These are phyloP conservation scores for Ceratocystis papillata DNA, from an alignment of 2,329 filamentous ascomycete genomes.

Conservation along the genomic window DNA sequence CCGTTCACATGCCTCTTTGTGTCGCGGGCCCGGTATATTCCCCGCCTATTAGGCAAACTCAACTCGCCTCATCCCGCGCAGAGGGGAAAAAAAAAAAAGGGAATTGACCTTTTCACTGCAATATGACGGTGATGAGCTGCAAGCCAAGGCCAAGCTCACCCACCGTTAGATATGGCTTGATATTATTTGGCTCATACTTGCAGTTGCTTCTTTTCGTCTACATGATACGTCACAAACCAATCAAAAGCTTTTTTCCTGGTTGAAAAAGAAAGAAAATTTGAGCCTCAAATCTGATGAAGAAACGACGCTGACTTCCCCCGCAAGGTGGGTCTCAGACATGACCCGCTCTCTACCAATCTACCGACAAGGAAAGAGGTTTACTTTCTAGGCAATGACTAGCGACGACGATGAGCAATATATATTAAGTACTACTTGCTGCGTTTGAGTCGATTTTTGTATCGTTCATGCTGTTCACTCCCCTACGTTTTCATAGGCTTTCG, in stretches of 20 bases:
- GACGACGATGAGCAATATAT: neutral
- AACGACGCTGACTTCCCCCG: neutral
- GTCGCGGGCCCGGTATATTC: neutral
- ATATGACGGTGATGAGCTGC: too few relatives aligned
- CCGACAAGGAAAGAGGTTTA: too few relatives aligned
- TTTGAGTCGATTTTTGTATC: too few relatives aligned
- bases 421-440: neutral
- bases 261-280: neutral
- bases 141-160: neutral
- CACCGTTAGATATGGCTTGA: too few relatives aligned
- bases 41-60: neutral
- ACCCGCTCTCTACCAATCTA: neutral
- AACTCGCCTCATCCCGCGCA: neutral
- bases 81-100: too few relatives aligned
- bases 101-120: too few relatives aligned
- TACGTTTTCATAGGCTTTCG: neutral
- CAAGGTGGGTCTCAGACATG: neutral
- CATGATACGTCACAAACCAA: neutral
- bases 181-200: too few relatives aligned
- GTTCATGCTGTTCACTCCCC: too few relatives aligned
- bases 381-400: neutral
- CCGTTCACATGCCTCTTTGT: neutral
- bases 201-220: neutral
- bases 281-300: conserved; percentile 5
- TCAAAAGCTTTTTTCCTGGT: neutral